phyloP scores from a whole-genome alignment of 305 asterid species.

The Ajuga reptans region DNA sequence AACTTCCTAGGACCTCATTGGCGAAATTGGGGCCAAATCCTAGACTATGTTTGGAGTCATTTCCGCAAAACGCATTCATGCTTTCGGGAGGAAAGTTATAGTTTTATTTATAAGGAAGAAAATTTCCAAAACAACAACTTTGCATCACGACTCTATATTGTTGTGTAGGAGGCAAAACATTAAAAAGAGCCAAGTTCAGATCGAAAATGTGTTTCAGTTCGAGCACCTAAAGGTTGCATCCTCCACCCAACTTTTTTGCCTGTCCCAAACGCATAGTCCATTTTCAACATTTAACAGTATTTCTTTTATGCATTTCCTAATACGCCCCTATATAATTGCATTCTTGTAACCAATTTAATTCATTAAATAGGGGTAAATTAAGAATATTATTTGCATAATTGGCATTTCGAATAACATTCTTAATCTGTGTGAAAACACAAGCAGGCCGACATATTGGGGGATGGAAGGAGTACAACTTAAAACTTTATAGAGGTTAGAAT shows the following conservation, averaged over 20 bases:
- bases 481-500: not conserved
- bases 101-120: not conserved
- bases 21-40: not conserved
- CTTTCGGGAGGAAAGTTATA: not conserved
- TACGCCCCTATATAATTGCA: not conserved
- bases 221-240: not conserved
- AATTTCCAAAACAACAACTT: not conserved
- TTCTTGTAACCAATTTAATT: not conserved
- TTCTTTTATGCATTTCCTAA: not conserved
- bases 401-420: not conserved
- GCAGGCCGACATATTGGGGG: not conserved
- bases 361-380: not conserved
- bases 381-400: not conserved
- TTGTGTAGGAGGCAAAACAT: not conserved
- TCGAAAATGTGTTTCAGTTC: not conserved
- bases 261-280: not conserved
- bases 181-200: not conserved
- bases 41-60: not conserved
- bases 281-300: not conserved
- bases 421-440: not conserved
- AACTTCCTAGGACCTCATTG: not conserved
- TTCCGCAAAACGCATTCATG: not conserved
- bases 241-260: not conserved
- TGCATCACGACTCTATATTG: not conserved
- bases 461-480: not conserved